These are phyloP conservation scores for Hemileccinum rubropunctum DNA, from an alignment of 768 basidiomycete genomes.

Conservation along the genomic window DNA sequence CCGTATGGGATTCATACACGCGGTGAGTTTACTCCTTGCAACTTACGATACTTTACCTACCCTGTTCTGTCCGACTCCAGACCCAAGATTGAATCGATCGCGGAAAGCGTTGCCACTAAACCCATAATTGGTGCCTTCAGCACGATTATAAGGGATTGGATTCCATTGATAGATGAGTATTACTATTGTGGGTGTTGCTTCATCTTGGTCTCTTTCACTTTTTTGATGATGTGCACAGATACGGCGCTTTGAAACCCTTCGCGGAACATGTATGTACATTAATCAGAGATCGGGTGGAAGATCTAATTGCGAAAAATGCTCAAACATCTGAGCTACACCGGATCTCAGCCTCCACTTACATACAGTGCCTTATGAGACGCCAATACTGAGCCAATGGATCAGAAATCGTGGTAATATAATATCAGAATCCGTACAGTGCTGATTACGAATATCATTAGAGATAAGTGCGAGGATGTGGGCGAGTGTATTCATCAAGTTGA, in stretches of 20 bases:
- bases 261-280: conserved; percentile 5
- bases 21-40: conserved; percentile 40
- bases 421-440: not conserved
- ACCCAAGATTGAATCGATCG: conserved; percentile 70
- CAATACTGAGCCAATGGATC: not conserved
- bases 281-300: not conserved
- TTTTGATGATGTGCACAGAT: conserved; percentile 27
- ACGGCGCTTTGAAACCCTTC: conserved; percentile 40
- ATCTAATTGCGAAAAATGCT: not conserved
- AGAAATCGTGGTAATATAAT: not conserved
- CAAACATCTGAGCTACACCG: not conserved
- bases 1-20: conserved; percentile 81
- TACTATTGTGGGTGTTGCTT: conserved; percentile 71
- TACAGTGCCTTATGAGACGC: not conserved
- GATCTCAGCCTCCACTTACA: not conserved
- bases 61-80: conserved; percentile 36
- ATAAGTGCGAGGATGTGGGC: not conserved
- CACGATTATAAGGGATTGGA: conserved; percentile 77
- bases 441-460: not conserved
- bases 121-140: conserved; percentile 70
- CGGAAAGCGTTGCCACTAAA: conserved; percentile 48
- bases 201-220: not conserved
- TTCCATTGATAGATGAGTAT: conserved; percentile 86
- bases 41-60: not conserved
- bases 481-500: not conserved